Evolutionary conservation across 1,139 yeast species (phyloP), one percentile per base, ranked within the genome.

Genomic region (Yamadazyma atmosphaerica): DNA sequence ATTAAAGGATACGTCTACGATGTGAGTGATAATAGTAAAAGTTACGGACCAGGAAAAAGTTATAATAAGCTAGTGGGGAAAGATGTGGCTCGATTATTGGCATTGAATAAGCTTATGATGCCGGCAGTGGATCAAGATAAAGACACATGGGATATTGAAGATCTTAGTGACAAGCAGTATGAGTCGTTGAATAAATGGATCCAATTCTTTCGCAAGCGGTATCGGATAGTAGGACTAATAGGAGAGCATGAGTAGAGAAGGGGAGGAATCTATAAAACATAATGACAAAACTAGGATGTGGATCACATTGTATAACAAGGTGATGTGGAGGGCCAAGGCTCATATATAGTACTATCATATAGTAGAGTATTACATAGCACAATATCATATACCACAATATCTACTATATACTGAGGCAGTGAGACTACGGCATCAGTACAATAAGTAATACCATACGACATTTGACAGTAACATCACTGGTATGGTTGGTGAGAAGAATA

Each of bases 1-100:
- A 82, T 88, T 47, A 79, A 81, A 44, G 94, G 95, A 9, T 68
- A 71, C 2, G 77, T 88, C 10, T 88, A 85, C 54, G 96, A 88
- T 54, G 96, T 88, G 4, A 74, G 86, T 0, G 56, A 67, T 30
- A 87, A 86, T 52, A 50, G 58, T 12, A 77, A 74, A 15, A 81
- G 80, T 33, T 88, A 88, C 53, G 95, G 94, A 0, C 83, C 83
- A 1, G 92, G 88, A 0, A 77, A 80, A 46, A 79, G 83, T 21
- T 88, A 88, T 61, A 81, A 81, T 51, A 77, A 72, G 25, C 72
- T 88, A 36, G 86, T 83, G 5, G 96, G 90, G 2, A 80, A 77
- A 49, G 96, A 88, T 47, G 85, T 86, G 12, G 80, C 87, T 15
- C 63, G 94, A 42, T 82, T 89, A 2, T 65, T 88, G 40, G 77